phyloP scores from a whole-genome alignment of 2,329 filamentous ascomycete species.

The Trichoderma sp. region DNA sequence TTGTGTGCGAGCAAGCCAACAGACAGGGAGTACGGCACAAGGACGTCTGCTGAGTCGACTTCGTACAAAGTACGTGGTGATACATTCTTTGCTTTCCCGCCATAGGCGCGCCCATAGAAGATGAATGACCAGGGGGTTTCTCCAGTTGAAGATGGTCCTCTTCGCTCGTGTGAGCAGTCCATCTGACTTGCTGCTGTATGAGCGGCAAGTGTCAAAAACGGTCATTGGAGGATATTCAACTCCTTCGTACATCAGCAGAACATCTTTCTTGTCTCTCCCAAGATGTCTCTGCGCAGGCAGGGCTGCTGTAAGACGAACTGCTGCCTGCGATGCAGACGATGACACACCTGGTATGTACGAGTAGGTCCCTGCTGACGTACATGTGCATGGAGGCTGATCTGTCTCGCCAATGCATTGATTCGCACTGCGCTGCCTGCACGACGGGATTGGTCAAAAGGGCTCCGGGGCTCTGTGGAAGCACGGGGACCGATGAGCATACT shows the following conservation, averaged over 20 bases:
- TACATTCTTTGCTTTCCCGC: slow-evolving; percentile 33
- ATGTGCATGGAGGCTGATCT: slow-evolving; percentile 26
- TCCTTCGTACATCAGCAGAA: no score
- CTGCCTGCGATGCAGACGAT: no score
- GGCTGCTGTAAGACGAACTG: background rate
- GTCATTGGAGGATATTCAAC: no score
- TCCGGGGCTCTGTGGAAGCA: slow-evolving; percentile 9
- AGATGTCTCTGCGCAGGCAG: background rate
- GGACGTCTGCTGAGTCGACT: background rate
- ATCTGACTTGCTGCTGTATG: background rate
- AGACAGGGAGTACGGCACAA: slow-evolving; percentile 14
- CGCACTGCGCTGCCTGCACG: slow-evolving; percentile 19
- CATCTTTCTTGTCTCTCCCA: no score
- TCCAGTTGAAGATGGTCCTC: background rate
- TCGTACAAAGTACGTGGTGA: background rate
- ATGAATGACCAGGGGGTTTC: background rate
- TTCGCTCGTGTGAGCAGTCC: background rate
- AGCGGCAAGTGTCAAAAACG: slow-evolving; percentile 1
- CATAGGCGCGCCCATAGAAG: slow-evolving; percentile 19
- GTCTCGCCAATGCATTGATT: slow-evolving; percentile 19
- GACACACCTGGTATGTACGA: background rate
- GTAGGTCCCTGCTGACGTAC: slow-evolving; percentile 22
- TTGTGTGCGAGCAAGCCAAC: slow-evolving; percentile 7
- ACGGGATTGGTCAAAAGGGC: slow-evolving; percentile 13
- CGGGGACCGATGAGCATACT: background rate